A percentile compares a stretch with the other conserved stretches of the same genome.
These are phyloP conservation scores for Yamadazyma ubonensis DNA, from an alignment of 805 yeast genomes.

Conservation along the genomic window DNA sequence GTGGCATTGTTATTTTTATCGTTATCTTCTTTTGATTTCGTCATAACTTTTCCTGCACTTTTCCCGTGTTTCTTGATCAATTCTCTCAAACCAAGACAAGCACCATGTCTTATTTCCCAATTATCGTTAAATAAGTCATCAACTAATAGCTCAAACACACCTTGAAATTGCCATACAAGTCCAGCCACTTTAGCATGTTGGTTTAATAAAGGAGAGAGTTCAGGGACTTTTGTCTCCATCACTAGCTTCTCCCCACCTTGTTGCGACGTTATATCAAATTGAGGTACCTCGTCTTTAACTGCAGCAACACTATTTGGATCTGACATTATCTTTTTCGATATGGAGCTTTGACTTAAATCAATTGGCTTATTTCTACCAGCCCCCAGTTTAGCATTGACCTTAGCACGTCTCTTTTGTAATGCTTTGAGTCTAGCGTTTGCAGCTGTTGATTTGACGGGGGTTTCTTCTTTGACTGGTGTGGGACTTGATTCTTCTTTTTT, in stretches of 20 bases:
- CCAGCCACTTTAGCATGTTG: constrained; percentile 72
- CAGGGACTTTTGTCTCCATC: constrained; percentile 71
- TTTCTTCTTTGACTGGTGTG: constrained; percentile 12
- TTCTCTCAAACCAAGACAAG: constrained; percentile 89
- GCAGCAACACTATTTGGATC: constrained; percentile 15
- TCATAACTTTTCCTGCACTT: constrained; percentile 80
- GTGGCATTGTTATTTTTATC: constrained; percentile 61
- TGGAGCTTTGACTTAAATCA: constrained; percentile 70
- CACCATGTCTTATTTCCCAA: constrained; percentile 97
- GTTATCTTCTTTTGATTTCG: constrained; percentile 61
- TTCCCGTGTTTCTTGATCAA: constrained; percentile 76
- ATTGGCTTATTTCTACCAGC: constrained; percentile 49
- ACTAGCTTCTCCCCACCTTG: constrained; percentile 79
- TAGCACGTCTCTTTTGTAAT: constrained; percentile 89
- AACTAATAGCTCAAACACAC: constrained; percentile 78
- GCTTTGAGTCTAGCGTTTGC: constrained; percentile 82
- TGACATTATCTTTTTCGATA: constrained; percentile 53
- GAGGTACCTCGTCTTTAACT: constrained; percentile 26
- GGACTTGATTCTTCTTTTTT: neutral
- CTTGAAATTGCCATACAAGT: constrained; percentile 91
- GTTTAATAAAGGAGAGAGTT: constrained; percentile 63
- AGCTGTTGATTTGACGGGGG: constrained; percentile 12
- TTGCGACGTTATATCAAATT: constrained; percentile 70
- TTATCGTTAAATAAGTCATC: constrained; percentile 77
- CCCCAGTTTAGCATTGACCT: constrained; percentile 58